phyloP scores from a whole-genome alignment of 2,329 filamentous ascomycete genomes.

The Paecilomyces sp. region DNA sequence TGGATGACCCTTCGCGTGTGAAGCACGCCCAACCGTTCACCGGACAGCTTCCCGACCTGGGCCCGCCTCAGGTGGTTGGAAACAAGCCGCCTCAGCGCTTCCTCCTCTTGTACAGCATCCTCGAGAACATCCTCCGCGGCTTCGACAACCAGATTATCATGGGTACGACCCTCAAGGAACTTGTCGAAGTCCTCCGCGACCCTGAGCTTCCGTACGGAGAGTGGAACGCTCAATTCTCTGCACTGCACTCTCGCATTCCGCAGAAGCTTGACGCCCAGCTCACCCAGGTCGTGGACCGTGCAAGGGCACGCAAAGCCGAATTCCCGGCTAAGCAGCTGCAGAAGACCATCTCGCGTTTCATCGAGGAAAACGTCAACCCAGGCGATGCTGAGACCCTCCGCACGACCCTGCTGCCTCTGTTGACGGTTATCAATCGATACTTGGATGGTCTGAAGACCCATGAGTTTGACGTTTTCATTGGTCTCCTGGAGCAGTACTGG shows the following conservation, averaged over 20 bases:
- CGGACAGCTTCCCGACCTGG: constrained; percentile 80
- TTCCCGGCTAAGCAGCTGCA: constrained; percentile 85
- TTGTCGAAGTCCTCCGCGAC: constrained; percentile 84
- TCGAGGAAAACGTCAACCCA: constrained; percentile 74
- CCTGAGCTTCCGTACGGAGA: constrained; percentile 91
- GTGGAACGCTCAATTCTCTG: constrained; percentile 92
- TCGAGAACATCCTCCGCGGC: constrained; percentile 81
- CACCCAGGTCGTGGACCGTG: constrained; percentile 76
- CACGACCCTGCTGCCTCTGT: constrained; percentile 65
- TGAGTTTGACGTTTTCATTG: constrained; percentile 75
- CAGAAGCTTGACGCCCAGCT: constrained; percentile 81
- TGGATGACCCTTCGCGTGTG: constrained; percentile 92
- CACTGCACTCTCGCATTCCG: constrained; percentile 94
- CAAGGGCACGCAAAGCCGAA: constrained; percentile 68
- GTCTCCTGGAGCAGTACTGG: constrained; percentile 73
- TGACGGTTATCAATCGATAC: constrained; percentile 72
- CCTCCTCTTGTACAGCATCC: constrained; percentile 64
- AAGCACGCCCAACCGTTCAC: constrained; percentile 95
- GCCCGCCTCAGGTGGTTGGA: constrained; percentile 78
- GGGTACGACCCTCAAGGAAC: constrained; percentile 73
- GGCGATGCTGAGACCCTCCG: constrained; percentile 68
- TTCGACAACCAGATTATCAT: constrained; percentile 98
- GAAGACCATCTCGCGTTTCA: constrained; percentile 79
- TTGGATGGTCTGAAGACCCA: constrained; percentile 82
- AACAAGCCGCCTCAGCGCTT: constrained; percentile 89